Evolutionary conservation across 2,329 filamentous ascomycete species (phyloP), one percentile per base, ranked within the genome.

Genomic region (Penicillium brevicompactum): DNA sequence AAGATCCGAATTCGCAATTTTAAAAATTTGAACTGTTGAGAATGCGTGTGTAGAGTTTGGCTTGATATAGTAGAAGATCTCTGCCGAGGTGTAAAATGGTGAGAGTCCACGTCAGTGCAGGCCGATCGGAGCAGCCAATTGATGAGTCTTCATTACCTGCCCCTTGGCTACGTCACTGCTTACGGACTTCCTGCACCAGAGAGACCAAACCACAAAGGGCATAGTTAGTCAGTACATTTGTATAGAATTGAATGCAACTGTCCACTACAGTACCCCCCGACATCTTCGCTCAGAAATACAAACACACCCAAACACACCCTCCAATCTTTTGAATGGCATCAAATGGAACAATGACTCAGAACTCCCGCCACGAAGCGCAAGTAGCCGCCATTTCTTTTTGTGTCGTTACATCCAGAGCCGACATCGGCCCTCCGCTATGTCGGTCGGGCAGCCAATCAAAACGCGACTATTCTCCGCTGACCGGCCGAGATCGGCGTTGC

Each of bases 401-500:
- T 52, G 6, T 37, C 13, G 34, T 5, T 16, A 40, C n/a, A 22
- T 37, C 8, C 8, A 21, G 13, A 2, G 43, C 62, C 63, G 63
- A 63, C 46, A 59, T 64, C 64, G 64, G 62, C n/a, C 8, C 4
- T 21, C 45, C 27, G 18, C 22, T 30, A 5, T 8, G 40, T 56
- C n/a, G 46, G 56, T 51, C 50, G 46, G 5, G 14, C 40, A 51
- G 42, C 71, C 69, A 73, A 72, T 73, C 47, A 64, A 13, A 43
- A 22, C 6, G 6, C 13, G 8, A 42, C 22, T 21, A 68, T 68
- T 71, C 63, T 53, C 34, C 57, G 71, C 70, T 72, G 70, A 73
- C 70, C 69, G 62, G 60, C 69, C 71, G 71, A 74, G 53, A 62
- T 68, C 71, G 71, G 71, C 58, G 41, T 49, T 60, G 64, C 69